Evolutionary conservation across 805 yeast genomes (phyloP).

Genomic region (Wickerhamiella hasegawae): DNA sequence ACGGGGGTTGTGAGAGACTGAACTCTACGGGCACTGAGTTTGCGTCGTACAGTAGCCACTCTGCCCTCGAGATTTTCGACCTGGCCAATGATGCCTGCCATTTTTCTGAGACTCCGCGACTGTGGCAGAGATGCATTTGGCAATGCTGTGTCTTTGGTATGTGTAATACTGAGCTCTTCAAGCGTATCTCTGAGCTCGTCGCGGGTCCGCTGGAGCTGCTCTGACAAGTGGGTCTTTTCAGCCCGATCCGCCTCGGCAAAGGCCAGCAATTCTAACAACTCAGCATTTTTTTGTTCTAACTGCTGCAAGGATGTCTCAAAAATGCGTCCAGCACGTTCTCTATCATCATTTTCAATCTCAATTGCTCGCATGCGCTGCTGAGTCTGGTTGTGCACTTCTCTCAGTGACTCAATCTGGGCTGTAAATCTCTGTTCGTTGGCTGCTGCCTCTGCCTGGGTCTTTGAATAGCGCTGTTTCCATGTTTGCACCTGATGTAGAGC

Average conservation of each 20-base stretch:
- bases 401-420: slow-evolving; percentile 8
- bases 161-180: too few relatives aligned
- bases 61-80: slow-evolving; percentile 15
- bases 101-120: slow-evolving; percentile 16
- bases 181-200: slow-evolving; percentile 21
- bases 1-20: too few relatives aligned
- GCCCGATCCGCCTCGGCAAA: slow-evolving; percentile 26
- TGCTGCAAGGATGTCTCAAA: slow-evolving; percentile 22
- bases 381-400: slow-evolving; percentile 20
- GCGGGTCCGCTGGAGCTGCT: slow-evolving; percentile 19
- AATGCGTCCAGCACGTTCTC: slow-evolving; percentile 28
- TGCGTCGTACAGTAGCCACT: slow-evolving; percentile 13
- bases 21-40: neutral
- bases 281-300: slow-evolving; percentile 23
- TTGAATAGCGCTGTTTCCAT: slow-evolving; percentile 13
- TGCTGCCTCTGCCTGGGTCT: slow-evolving; percentile 13
- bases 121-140: too few relatives aligned
- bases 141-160: slow-evolving; percentile 7
- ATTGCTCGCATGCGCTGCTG: slow-evolving; percentile 24
- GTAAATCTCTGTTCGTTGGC: slow-evolving; percentile 3
- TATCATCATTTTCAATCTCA: slow-evolving; percentile 29
- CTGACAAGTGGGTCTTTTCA: slow-evolving; percentile 15
- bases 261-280: slow-evolving; percentile 25
- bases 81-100: slow-evolving; percentile 20
- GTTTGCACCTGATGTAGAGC: slow-evolving; percentile 17